A percentile compares a stretch with the other conserved stretches of the same genome.
These are phyloP conservation scores for Lasiosphaeria ovina DNA, from an alignment of 495 filamentous ascomycete species.

Conservation along the genomic window DNA sequence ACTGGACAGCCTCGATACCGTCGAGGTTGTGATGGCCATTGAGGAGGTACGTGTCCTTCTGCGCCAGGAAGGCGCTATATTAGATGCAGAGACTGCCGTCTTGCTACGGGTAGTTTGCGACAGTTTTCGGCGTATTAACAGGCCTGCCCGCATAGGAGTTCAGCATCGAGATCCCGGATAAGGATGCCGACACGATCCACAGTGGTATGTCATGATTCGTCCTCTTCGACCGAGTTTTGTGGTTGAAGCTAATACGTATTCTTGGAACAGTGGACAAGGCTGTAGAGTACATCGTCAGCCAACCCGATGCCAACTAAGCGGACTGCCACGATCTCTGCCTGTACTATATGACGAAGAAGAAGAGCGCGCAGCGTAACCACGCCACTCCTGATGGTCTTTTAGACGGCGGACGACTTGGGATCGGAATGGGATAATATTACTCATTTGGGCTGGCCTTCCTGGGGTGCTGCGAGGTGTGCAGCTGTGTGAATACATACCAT, in stretches of 20 bases:
- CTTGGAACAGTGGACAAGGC: slow-evolving; percentile 79
- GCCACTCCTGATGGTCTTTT: too few relatives aligned
- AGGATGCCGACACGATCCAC: slow-evolving; percentile 95
- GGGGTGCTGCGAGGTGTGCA: too few relatives aligned
- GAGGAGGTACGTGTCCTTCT: slow-evolving; percentile 74
- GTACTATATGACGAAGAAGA: slow-evolving; percentile 13
- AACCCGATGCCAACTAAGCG: slow-evolving; percentile 71
- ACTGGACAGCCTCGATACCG: slow-evolving; percentile 93
- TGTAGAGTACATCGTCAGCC: slow-evolving; percentile 89
- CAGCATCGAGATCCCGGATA: slow-evolving; percentile 99
- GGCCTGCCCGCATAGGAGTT: slow-evolving; percentile 68
- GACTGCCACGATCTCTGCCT: slow-evolving; percentile 22
- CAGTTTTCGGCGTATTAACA: not conserved
- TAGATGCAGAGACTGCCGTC: too few relatives aligned
- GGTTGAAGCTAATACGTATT: slow-evolving; percentile 13
- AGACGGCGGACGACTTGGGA: too few relatives aligned
- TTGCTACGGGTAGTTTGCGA: too few relatives aligned
- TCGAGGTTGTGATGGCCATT: slow-evolving; percentile 99
- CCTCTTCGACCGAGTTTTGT: not conserved
- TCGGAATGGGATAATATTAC: too few relatives aligned
- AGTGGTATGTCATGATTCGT: slow-evolving; percentile 68
- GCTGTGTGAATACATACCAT: too few relatives aligned
- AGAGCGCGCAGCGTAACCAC: too few relatives aligned
- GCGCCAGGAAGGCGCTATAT: not conserved
- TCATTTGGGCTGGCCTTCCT: too few relatives aligned